Conservation (phyloP, 2,329 filamentous ascomycete species). For the Colletotrichum lindemuthianum region DNA sequence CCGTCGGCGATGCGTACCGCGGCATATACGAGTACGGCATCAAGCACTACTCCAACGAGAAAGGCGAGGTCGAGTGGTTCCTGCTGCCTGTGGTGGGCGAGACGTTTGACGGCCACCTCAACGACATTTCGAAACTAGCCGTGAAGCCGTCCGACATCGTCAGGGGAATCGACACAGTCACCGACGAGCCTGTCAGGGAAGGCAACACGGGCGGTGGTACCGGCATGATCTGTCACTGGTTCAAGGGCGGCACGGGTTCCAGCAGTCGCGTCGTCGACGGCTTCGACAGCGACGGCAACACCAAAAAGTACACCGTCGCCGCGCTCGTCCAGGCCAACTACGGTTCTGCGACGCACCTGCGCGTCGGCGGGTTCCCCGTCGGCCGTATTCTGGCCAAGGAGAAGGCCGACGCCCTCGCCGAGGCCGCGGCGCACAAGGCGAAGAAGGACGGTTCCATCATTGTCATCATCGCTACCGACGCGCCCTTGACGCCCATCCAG, state of each 20-base stretch:
- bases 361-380: constrained; percentile 69
- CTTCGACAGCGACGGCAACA: constrained; percentile 43
- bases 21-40: constrained; percentile 67
- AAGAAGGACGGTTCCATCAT: constrained; percentile 71
- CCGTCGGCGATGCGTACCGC: constrained; percentile 67
- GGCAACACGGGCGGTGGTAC: constrained; percentile 75
- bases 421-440: constrained; percentile 48
- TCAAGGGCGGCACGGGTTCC: constrained; percentile 74
- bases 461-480: constrained; percentile 68
- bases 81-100: constrained; percentile 68
- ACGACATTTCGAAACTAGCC: constrained; percentile 64
- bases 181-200: constrained; percentile 63
- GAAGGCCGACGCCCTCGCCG: constrained; percentile 43
- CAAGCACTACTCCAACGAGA: constrained; percentile 52
- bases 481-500: constrained; percentile 66
- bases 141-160: constrained; percentile 65
- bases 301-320: constrained; percentile 65
- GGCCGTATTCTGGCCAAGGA: constrained; percentile 65
- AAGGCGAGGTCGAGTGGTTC: constrained; percentile 61
- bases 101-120: constrained; percentile 72
- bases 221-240: constrained; percentile 73
- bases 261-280: constrained; percentile 66
- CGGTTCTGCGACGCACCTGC: constrained; percentile 64
- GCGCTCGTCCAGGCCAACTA: constrained; percentile 75
- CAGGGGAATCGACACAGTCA: constrained; percentile 61